Evolutionary conservation across 1,139 yeast species (phyloP).

Genomic region (Fermentozyma sake): DNA sequence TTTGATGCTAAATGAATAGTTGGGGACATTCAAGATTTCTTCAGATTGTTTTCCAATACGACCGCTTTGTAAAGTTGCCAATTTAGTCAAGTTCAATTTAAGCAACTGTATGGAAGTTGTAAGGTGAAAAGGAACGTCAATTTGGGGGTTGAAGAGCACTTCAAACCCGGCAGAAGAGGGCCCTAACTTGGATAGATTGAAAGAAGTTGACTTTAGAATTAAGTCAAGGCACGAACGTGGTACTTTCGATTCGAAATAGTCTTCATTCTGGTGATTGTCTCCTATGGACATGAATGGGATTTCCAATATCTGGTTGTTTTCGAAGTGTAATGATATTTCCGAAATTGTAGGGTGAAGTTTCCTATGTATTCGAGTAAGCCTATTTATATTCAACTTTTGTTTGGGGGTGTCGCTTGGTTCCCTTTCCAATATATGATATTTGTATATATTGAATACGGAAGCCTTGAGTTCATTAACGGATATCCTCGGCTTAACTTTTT

Average conservation of each 20-base stretch:
- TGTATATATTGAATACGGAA: slow-evolving; percentile 24
- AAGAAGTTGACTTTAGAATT: slow-evolving; percentile 26
- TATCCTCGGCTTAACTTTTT: slow-evolving; percentile 17
- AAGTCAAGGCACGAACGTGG: slow-evolving; percentile 28
- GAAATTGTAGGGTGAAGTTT: slow-evolving; percentile 12
- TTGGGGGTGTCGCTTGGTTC: background rate
- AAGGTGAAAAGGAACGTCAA: slow-evolving; percentile 52
- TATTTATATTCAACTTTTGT: slow-evolving; percentile 2
- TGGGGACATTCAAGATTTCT: slow-evolving; percentile 52
- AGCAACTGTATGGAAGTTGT: slow-evolving; percentile 43
- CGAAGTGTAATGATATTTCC: slow-evolving; percentile 28
- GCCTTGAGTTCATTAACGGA: slow-evolving; percentile 25
- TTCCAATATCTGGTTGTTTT: slow-evolving; percentile 25
- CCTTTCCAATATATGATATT: slow-evolving; percentile 7
- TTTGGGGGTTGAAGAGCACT: slow-evolving; percentile 40
- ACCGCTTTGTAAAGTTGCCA: slow-evolving; percentile 9
- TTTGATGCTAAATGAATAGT: slow-evolving; percentile 47
- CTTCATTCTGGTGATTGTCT: slow-evolving; percentile 18
- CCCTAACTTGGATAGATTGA: slow-evolving; percentile 29
- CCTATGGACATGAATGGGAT: slow-evolving; percentile 34
- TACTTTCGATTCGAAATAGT: slow-evolving; percentile 19
- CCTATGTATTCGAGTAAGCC: slow-evolving; percentile 10
- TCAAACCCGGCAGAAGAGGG: slow-evolving; percentile 56
- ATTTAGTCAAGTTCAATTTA: slow-evolving; percentile 25
- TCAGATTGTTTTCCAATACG: slow-evolving; percentile 14